Conservation (phyloP, 2,329 filamentous ascomycete genomes). For the Calonectria honghensis region DNA sequence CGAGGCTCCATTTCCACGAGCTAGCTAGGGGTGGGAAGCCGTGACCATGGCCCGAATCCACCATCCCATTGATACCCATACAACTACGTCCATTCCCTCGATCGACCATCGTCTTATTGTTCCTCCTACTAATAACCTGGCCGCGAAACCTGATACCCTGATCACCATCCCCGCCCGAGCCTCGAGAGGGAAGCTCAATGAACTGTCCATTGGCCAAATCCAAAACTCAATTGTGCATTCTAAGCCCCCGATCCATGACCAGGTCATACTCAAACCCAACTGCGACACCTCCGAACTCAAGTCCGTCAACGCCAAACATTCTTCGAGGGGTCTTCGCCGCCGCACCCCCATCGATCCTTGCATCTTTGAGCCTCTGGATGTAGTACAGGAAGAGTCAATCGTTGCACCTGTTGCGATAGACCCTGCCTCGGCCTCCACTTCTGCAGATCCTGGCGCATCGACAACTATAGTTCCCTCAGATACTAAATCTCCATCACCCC, state of each 20-base stretch:
- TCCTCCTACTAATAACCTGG: slow-evolving; percentile 29
- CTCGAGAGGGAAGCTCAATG: slow-evolving; percentile 52
- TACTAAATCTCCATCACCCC: slow-evolving; percentile 23
- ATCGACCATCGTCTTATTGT: slow-evolving; percentile 33
- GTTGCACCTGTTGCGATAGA: slow-evolving; percentile 30
- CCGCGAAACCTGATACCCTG: slow-evolving; percentile 36
- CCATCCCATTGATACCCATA: slow-evolving; percentile 37
- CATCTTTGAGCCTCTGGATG: slow-evolving; percentile 59
- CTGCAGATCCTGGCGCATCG: slow-evolving; percentile 21
- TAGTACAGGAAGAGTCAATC: slow-evolving; percentile 57
- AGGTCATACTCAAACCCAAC: slow-evolving; percentile 24
- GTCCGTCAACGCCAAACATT: slow-evolving; percentile 43
- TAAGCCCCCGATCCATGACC: slow-evolving; percentile 32
- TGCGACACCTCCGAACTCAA: slow-evolving; percentile 35
- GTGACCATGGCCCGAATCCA: slow-evolving; percentile 52
- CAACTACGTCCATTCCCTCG: slow-evolving; percentile 36
- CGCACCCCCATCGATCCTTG: slow-evolving; percentile 58
- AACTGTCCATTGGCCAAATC: slow-evolving; percentile 52
- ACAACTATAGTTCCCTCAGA: slow-evolving; percentile 26
- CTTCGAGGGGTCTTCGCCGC: slow-evolving; percentile 52
- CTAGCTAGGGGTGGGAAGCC: slow-evolving; percentile 36
- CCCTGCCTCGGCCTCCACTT: slow-evolving; percentile 23
- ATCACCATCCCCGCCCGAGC: slow-evolving; percentile 45
- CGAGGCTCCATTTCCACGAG: slow-evolving; percentile 32
- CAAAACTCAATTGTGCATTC: slow-evolving; percentile 52